Evolutionary conservation across 257 asterid genomes (phyloP), one percentile per base, ranked within the genome.

Genomic region (Nicotiana tomentosiformis): DNA sequence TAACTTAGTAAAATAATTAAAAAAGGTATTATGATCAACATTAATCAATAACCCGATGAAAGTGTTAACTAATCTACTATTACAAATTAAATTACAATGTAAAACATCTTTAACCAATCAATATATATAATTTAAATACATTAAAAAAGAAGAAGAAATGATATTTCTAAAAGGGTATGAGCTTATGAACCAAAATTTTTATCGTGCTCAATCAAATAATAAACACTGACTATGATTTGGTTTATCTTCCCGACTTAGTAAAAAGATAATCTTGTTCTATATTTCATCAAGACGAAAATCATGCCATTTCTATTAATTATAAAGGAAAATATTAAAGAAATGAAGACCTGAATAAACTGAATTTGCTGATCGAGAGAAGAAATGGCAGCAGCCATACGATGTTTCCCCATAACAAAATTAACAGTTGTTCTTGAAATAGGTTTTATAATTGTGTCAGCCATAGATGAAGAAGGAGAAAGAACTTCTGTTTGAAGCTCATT

Each of bases 371-470:
- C 83, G 43, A 88, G 88, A 80, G 58, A 84, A 62, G 85, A 18
- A 55, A 86, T 78, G 35, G 89, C 84, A 55, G 91, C 91, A 2
- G 87, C 43, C 88, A 88, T 84, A 14, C 88, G 84, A 69, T 84
- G 89, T 56, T 88, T 88, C 3, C 91, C 91, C 88, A 88, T 86
- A 82, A 82, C 83, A 86, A 46, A 72, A 72, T 43, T 6, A 46
- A 58, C 66, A 11, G 84, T 29, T 51, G 82, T 56, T 26, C 66
- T 82, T 18, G 83, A 33, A 14, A 82, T 77, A 65, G 83, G 17
- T 1, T 12, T 72, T 72, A 7, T 46, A 72, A 57, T 72, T 46
- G n/a, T 72, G 39, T 72, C 61, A 72, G 10, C 37, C 60, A 72
- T 72, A 72, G 78, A 43, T 43, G 60, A 43, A 43, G 7, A 12